Evolutionary conservation across 495 filamentous ascomycete species (phyloP), one percentile per base, ranked within the genome.

Genomic region (Annulohypoxylon maeteangense): DNA sequence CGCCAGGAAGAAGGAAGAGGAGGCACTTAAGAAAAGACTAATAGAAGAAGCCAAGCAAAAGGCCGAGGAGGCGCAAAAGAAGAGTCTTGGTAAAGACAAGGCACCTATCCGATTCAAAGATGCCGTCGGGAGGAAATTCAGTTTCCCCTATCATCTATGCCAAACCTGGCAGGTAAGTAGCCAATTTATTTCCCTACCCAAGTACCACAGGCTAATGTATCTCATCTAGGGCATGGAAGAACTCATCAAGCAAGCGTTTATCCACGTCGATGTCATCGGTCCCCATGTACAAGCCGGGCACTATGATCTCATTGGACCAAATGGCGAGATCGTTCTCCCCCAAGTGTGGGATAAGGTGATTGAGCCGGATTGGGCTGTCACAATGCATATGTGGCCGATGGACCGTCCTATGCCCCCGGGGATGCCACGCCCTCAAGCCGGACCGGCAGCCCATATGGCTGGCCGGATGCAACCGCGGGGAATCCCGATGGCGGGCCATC

Each of bases 351-450:
- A 95, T 64, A 92, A 88, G 58, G 89, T 93, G 50, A 81, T 97
- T 47, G 87, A 95, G 79, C 93, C 93, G 5, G 93, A 94, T 76
- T 97, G 92, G 93, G 84, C 87, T 40, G 91, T 98, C 73, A 94
- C 90, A 2, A 97, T 97, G 95, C 92, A 96, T 70, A 95, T 97
- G 93, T 98, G 94, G 94, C 94, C 95, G 4, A 91, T 97, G 84
- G 83, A 85, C 23, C 70, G 36, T 14, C 69, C 64, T 23, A 18
- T 47, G 50, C 61, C 68, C 32, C 56, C 38, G 42, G 53, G 56
- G 53, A 67, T 64, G 62, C 54, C 42, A 47, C 32, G 58, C 38
- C 42, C 44, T 34, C 59, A 59, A 25, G 44, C 23, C 20, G 23
- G 22, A 36, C 68, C 65, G 20, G 60, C 61, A 25, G 60, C 31